Conservation (phyloP, 345 rosid genomes). For the Pistacia atlantica region DNA sequence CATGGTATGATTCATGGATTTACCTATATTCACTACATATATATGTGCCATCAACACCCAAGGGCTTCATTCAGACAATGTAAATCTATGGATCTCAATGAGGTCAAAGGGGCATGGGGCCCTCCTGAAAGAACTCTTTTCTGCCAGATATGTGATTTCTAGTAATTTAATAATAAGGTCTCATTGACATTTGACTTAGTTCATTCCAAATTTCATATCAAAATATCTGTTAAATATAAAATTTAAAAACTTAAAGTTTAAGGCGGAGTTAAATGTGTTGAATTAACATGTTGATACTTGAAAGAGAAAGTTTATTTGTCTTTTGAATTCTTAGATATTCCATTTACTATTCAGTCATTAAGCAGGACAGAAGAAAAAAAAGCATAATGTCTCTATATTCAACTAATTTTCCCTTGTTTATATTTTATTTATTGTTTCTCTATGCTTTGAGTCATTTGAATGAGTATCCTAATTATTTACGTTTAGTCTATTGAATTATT, state of each 20-base stretch:
- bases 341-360: neutral
- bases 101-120: neutral
- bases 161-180: neutral
- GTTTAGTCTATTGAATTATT: neutral
- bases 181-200: neutral
- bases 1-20: slow-evolving; percentile 13
- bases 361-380: neutral
- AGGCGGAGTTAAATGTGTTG: neutral
- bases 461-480: neutral
- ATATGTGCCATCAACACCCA: neutral
- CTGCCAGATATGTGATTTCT: neutral
- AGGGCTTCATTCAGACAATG: neutral
- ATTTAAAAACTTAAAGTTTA: neutral
- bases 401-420: neutral
- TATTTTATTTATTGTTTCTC: neutral
- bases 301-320: neutral
- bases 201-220: neutral
- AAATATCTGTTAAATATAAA: neutral
- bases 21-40: neutral
- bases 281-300: neutral
- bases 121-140: neutral
- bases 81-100: neutral
- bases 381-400: neutral
- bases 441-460: neutral
- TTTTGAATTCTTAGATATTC: neutral